A percentile compares a stretch with the other conserved stretches of the same genome.
Conservation (phyloP, 257 asterid genomes). For the Forsythia suspensa region DNA sequence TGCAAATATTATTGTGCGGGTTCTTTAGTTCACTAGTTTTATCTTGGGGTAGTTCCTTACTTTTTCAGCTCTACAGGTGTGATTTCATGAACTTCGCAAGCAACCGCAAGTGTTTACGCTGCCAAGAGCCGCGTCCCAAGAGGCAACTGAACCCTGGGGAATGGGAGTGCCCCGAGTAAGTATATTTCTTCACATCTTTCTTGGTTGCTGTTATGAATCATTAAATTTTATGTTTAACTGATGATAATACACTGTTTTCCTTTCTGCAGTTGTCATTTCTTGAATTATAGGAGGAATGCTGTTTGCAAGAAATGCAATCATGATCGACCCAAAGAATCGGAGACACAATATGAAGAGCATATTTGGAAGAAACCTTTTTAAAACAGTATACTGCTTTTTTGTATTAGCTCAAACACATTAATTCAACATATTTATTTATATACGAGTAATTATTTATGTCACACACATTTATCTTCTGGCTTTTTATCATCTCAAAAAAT, state of each 20-base stretch:
- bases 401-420: not conserved
- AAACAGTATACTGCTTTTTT: not conserved
- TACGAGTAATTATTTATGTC: not conserved
- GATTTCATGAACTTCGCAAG: conserved; percentile 77
- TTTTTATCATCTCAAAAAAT: too few relatives aligned
- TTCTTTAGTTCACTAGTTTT: conserved; percentile 1
- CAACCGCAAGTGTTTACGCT: conserved; percentile 61
- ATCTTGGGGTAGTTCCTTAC: conserved; percentile 14
- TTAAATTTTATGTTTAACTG: conserved; percentile 2
- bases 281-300: conserved; percentile 58
- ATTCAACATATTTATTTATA: not conserved
- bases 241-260: conserved; percentile 8
- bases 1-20: not conserved
- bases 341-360: conserved; percentile 24
- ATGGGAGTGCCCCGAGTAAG: conserved; percentile 89
- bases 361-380: conserved; percentile 60
- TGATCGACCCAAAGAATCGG: conserved; percentile 41
- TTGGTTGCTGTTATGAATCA: conserved; percentile 17
- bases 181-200: conserved; percentile 19
- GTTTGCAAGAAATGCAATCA: conserved; percentile 67
- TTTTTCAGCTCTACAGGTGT: conserved; percentile 50
- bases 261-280: conserved; percentile 63
- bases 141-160: conserved; percentile 72
- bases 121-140: conserved; percentile 65
- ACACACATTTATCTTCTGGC: not conserved